Evolutionary conservation across 2,329 filamentous ascomycete species (phyloP), one percentile per base, ranked within the genome.

Genomic region (Dichotomopilus funicola): DNA sequence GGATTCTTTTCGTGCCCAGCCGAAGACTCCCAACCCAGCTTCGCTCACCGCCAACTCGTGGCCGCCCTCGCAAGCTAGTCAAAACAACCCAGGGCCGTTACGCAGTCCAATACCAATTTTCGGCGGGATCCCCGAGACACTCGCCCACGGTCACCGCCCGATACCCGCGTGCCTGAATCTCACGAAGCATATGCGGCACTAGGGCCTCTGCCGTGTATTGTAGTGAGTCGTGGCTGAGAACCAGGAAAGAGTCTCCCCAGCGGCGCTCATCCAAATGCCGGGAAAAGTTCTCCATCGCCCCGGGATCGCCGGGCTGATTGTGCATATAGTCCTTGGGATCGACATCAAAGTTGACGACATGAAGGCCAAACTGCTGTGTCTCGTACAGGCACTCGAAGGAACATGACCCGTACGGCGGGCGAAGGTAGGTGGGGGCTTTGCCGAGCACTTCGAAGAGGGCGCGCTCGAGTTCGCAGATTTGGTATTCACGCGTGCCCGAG

Each of bases 91-190:
- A 13, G 31, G 10, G 9, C 38, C n/a, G 11, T 51, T 33, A 56
- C 10, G 11, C 34, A n/a, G 11, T 11, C 44, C 49, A 58, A 54
- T 64, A 64, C 63, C 63, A 64, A 50, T 61, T 61, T 47, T 46
- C 53, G 6, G 42, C 31, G 1, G 78, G 67, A 55, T 84, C 79
- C 0, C 75, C 75, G 12, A 84, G 70, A 55, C 81, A 85, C 57
- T 82, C 77, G 0, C 79, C 81, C 4, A 83, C 75, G 1, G 80
- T 80, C 34, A 80, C 78, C 44, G 75, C 74, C 46, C 62, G 66
- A 60, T 74, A 75, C 0, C 78, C 78, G 13, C 73, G 68, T 3
- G 65, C 61, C 31, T 64, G 63, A 11, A 79, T 68, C 49, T 65
- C 66, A 10, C 68, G 57, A 13, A 78, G 64, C 74, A 79, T 78